These are phyloP conservation scores for Ambrosia trifida DNA, from an alignment of 129 eudicot species.

Conservation along the genomic window DNA sequence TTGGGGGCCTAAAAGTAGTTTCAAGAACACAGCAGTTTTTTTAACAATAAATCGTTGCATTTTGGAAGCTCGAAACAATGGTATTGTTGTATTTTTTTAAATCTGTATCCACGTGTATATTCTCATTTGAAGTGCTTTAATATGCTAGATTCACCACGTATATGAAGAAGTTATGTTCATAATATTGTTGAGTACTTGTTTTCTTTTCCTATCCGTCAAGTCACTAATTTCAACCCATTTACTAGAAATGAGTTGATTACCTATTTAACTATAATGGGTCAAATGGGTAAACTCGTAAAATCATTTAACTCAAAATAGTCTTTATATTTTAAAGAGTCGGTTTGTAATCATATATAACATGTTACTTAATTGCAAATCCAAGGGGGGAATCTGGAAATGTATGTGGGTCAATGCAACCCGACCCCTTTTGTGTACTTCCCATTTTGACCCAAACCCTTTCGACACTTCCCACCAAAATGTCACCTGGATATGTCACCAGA, in stretches of 20 bases:
- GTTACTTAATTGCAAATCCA: too few relatives aligned
- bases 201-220: not conserved
- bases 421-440: not conserved
- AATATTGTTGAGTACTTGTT: not conserved
- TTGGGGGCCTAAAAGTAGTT: too few relatives aligned
- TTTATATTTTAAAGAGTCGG: too few relatives aligned
- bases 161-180: constrained; percentile 13
- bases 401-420: not conserved
- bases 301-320: too few relatives aligned
- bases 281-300: too few relatives aligned
- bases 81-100: not conserved
- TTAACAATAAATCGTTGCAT: too few relatives aligned
- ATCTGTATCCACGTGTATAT: not conserved
- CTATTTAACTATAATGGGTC: not conserved
- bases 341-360: too few relatives aligned
- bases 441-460: not conserved
- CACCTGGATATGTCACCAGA: constrained; percentile 1
- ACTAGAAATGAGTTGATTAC: not conserved
- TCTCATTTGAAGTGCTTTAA: not conserved
- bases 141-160: constrained; percentile 6
- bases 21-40: not conserved
- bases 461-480: not conserved
- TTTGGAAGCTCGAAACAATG: too few relatives aligned
- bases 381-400: too few relatives aligned
- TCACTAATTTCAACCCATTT: not conserved